A percentile compares a stretch with the other conserved stretches of the same genome.
phyloP scores from a whole-genome alignment of 106 monocot species.

The Allium cepa region DNA sequence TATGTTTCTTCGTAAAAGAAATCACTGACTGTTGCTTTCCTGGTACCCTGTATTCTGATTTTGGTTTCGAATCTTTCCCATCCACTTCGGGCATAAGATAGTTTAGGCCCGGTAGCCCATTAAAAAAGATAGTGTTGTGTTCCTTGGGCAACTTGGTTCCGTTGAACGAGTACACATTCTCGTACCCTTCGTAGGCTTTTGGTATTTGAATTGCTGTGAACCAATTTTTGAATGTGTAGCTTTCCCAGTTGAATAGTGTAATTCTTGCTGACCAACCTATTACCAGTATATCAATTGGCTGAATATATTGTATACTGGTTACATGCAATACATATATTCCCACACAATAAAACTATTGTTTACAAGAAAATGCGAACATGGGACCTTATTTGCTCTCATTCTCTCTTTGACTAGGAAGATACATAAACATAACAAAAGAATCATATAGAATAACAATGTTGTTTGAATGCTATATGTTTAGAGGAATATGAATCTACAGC shows the following conservation, averaged over 20 bases:
- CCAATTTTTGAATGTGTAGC: conserved; percentile 64
- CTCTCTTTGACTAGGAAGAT: too few relatives aligned
- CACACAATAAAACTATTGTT: too few relatives aligned
- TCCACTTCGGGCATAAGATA: conserved; percentile 44
- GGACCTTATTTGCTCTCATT: too few relatives aligned
- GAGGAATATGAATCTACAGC: too few relatives aligned
- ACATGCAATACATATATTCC: too few relatives aligned
- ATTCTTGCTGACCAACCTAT: conserved; percentile 63
- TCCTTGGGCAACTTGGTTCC: conserved; percentile 44
- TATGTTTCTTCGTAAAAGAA: conserved; percentile 54
- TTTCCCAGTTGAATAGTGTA: conserved; percentile 77
- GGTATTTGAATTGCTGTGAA: conserved; percentile 47
- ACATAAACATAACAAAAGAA: too few relatives aligned
- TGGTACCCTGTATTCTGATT: conserved; percentile 32
- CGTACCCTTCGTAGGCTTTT: conserved; percentile 11
- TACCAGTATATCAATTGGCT: not conserved
- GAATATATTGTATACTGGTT: too few relatives aligned
- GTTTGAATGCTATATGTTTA: too few relatives aligned
- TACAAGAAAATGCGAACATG: too few relatives aligned
- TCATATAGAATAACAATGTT: too few relatives aligned
- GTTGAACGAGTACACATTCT: conserved; percentile 59
- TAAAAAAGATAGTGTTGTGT: conserved; percentile 31
- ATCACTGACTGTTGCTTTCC: conserved; percentile 74
- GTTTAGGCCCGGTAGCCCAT: conserved; percentile 44
- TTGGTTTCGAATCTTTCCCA: conserved; percentile 7